Conservation (phyloP, 2,329 filamentous ascomycete species). For the Moelleriella libera region DNA sequence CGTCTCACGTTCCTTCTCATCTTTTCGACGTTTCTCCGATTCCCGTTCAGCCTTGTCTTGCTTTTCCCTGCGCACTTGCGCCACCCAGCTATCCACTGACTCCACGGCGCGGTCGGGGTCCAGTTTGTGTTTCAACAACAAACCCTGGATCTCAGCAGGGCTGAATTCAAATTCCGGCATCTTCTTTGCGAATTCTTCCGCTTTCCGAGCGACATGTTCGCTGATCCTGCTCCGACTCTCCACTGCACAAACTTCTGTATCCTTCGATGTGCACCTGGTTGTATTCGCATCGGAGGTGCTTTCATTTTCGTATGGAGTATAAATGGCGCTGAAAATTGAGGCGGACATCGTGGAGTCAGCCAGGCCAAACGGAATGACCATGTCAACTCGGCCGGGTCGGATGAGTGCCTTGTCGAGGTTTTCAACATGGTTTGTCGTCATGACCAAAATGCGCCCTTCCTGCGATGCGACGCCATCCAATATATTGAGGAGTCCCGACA, state of each 20-base stretch:
- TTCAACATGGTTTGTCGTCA: conserved; percentile 52
- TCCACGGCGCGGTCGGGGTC: conserved; percentile 32
- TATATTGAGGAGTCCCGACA: conserved; percentile 68
- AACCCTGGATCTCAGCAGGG: conserved; percentile 46
- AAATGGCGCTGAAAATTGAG: conserved; percentile 44
- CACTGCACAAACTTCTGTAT: conserved; percentile 11
- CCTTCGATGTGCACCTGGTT: conserved; percentile 15
- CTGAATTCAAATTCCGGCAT: conserved; percentile 43
- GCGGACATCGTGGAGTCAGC: conserved; percentile 37
- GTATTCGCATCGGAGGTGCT: conserved; percentile 6
- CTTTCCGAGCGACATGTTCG: conserved; percentile 28
- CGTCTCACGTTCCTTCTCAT: conserved; percentile 5
- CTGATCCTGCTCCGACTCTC: conserved; percentile 19
- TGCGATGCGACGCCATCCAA: conserved; percentile 60
- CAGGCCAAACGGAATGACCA: conserved; percentile 40
- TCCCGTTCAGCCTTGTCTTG: conserved; percentile 22
- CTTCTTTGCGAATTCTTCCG: conserved; percentile 30
- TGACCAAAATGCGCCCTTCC: conserved; percentile 48
- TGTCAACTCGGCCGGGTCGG: conserved; percentile 47
- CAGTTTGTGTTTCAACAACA: conserved; percentile 41
- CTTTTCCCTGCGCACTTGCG: conserved; percentile 33
- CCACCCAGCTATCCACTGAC: conserved; percentile 32
- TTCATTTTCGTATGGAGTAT: conserved; percentile 32
- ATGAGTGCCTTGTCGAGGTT: conserved; percentile 49
- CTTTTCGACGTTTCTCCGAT: conserved; percentile 9